Conservation (phyloP, 1,284 basidiomycete species). For the Cronartium quercuum region DNA sequence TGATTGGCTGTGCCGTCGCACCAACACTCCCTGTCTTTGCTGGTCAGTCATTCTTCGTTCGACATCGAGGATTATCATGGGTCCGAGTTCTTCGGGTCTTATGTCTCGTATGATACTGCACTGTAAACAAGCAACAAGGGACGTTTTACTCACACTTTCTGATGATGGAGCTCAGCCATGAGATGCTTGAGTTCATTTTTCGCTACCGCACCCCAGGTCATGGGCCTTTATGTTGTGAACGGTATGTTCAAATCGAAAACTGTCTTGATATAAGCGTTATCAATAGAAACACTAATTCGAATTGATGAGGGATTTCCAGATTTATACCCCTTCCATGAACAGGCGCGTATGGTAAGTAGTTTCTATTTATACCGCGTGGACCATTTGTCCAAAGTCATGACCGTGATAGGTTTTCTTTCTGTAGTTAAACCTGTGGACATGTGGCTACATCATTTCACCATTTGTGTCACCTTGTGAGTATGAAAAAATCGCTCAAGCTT, state of each 20-base stretch:
- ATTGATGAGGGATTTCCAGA: slow-evolving; percentile 51
- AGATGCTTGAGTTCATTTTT: slow-evolving; percentile 66
- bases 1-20: slow-evolving; percentile 57
- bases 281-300: slow-evolving; percentile 43
- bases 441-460: slow-evolving; percentile 39
- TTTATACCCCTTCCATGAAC: slow-evolving; percentile 66
- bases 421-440: slow-evolving; percentile 51
- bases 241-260: slow-evolving; percentile 52
- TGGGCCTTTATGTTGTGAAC: background rate
- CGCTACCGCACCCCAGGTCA: slow-evolving; percentile 53
- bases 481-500: background rate
- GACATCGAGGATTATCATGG: too few species aligned
- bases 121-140: too few species aligned
- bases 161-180: slow-evolving; percentile 57
- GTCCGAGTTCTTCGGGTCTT: too few species aligned
- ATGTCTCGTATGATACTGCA: background rate
- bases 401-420: too few species aligned
- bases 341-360: slow-evolving; percentile 66
- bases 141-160: too few species aligned
- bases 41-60: background rate
- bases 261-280: slow-evolving; percentile 62
- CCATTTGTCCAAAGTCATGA: too few species aligned
- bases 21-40: slow-evolving; percentile 53
- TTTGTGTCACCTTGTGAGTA: slow-evolving; percentile 28
- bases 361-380: too few species aligned